These are phyloP conservation scores for Ascosphaera apis DNA, from an alignment of 2,329 filamentous ascomycete species.

Conservation along the genomic window DNA sequence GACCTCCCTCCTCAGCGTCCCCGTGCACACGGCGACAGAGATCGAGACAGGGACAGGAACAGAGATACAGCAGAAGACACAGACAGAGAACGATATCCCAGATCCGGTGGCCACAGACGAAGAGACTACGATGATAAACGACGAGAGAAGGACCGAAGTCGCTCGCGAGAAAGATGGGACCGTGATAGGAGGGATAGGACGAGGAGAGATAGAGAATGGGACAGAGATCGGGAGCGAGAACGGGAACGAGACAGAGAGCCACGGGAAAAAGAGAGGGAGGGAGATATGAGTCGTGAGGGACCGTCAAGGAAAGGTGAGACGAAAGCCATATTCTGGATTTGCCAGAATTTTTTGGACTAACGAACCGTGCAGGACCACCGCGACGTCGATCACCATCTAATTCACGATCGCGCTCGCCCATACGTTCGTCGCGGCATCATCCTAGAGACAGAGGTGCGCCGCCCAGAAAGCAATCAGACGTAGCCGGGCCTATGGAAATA, in stretches of 20 bases:
- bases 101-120: slow-evolving; percentile 16
- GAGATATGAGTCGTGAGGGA: not conserved
- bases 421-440: not conserved
- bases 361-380: no score
- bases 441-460: no score
- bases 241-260: not conserved
- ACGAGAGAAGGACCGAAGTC: slow-evolving; percentile 14
- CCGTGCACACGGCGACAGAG: slow-evolving; percentile 11
- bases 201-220: slow-evolving; percentile 15
- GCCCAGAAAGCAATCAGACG: slow-evolving; percentile 8
- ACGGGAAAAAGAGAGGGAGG: not conserved
- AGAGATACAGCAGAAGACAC: slow-evolving; percentile 15
- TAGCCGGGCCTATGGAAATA: slow-evolving; percentile 8
- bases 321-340: not conserved
- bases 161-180: slow-evolving; percentile 16
- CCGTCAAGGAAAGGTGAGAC: not conserved
- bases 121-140: slow-evolving; percentile 18
- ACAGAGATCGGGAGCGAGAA: slow-evolving; percentile 11
- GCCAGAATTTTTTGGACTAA: not conserved
- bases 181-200: slow-evolving; percentile 17
- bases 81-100: slow-evolving; percentile 16
- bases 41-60: slow-evolving; percentile 15
- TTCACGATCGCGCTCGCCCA: slow-evolving; percentile 13
- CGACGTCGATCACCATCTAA: slow-evolving; percentile 8
- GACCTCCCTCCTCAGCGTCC: slow-evolving; percentile 21